Evolutionary conservation across 495 filamentous ascomycete species (phyloP), one percentile per base, ranked within the genome.

Genomic region (Sordaria brevicollis): DNA sequence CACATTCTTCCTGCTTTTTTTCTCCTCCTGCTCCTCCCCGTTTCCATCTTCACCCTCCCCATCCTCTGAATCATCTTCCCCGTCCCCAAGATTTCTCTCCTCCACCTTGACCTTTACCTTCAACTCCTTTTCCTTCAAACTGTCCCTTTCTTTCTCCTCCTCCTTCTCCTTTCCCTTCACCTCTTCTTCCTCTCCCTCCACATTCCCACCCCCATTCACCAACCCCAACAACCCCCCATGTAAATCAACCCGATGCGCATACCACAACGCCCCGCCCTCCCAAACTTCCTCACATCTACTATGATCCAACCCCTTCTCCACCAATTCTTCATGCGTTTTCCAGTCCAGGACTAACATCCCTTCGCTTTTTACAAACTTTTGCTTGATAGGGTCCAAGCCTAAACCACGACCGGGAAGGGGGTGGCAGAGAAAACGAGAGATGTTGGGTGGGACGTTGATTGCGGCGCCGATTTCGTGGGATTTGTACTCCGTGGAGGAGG

Each of bases 381-480:
- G 66, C 13, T 68, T 65, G 15, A 65, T 19, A 0, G 74, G 74
- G 35, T 77, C 74, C 13, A 78, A 79, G 4, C 84, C 85, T 13
- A 84, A 78, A 15, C 49, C 49, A 25, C 49, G 49, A 0, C 49
- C 49, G 0, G 49, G 21, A 13, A 1, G 3, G 0, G 13, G 25
- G 35, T 73, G 77, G 13, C 70, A 70, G 65, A 87, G 74, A 19
- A 86, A 79, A 21, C 80, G 79, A 29, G 83, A 83, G 31, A 82
- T 83, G 72, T 88, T 89, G 13, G 87, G 85, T 0, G 82, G 82
- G 4, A 88, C 65, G 72, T 86, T 80, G 67, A 88, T 83, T 1
- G 86, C 86, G 66, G 86, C 87, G 0, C 87, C 86, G 35, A 86
- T 76, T 74, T 88, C 87, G 65, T 84, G 49, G 2, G 49, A 0